Evolutionary conservation across 208 protist genomes (phyloP), one percentile per base, ranked within the genome.

Genomic region (Histomonas meleagridis): DNA sequence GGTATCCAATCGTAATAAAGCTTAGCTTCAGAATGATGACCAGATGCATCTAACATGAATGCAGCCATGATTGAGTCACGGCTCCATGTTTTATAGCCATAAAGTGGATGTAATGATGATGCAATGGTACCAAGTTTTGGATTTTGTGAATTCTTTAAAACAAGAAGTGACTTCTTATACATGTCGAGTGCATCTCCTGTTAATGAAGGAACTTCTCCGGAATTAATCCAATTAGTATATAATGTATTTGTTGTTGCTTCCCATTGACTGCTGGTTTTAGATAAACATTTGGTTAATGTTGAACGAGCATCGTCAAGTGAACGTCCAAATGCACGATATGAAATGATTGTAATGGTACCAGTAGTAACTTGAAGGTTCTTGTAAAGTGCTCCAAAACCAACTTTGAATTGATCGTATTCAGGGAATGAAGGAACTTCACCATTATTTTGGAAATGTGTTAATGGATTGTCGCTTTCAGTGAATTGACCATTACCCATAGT

Each of bases 101-200:
- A 79, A 18, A 46, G 28, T 49, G 40, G 38, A 79, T 79, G 70
- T 7, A 51, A 9, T 35, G 70, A 79, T 18, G 70, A 79, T 49
- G 70, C 32, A n/a, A 79, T 79, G 4, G 40, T 14, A 18, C 70
- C 70, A 28, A 79, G 14, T 18, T 51, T 9, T 79, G 70, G 70
- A 35, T 79, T 79, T 35, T 79, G 70, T 10, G 70, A 46, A 35
- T 79, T 79, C 70, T 79, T 79, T 18, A 79, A 40, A 51, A 35
- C 70, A 79, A 79, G 70, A 51, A 79, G 14, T 48, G 70, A 79
- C 70, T 79, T 79, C 38, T 79, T 18, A 35, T 79, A 79, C 18
- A 79, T 32, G 40, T 79, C 38, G 40, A 79, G 70, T n/a, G 70
- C 70, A 79, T 79, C 70, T 32, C 70, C 70, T 48, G 32, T 51